A percentile compares a stretch with the other conserved stretches of the same genome.
These are phyloP conservation scores for Hevea brasiliensis DNA, from an alignment of 345 rosid species.

Conservation along the genomic window DNA sequence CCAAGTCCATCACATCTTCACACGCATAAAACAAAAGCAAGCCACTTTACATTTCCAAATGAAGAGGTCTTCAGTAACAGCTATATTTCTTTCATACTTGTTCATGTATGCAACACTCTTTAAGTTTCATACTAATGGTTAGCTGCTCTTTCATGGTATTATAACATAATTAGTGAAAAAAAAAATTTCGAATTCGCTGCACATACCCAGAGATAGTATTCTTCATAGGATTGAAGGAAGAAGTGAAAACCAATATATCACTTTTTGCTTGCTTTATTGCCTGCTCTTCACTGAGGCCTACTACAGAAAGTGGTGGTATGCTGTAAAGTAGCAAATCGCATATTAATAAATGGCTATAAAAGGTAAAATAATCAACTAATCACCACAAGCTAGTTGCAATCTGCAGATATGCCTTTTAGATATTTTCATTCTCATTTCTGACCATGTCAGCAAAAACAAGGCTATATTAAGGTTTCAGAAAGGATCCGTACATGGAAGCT, in stretches of 20 bases:
- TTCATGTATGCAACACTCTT: not conserved
- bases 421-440: not conserved
- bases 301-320: slow-evolving; percentile 95
- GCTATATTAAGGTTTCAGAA: not conserved
- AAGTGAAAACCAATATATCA: slow-evolving; percentile 81
- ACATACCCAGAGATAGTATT: slow-evolving; percentile 91
- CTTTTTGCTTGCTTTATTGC: slow-evolving; percentile 80
- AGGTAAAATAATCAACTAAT: not conserved
- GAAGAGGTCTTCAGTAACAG: not conserved
- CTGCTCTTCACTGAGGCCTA: slow-evolving; percentile 93
- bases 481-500: not conserved
- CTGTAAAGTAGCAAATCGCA: slow-evolving; percentile 47
- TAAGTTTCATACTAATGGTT: not conserved
- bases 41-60: not conserved
- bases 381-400: not conserved
- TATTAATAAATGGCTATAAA: not conserved
- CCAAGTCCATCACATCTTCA: not conserved
- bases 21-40: not conserved
- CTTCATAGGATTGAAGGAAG: slow-evolving; percentile 96
- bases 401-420: not conserved
- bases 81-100: not conserved
- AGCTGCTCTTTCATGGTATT: not conserved
- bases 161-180: not conserved
- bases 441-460: not conserved
- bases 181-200: not conserved